These are phyloP conservation scores for Pyronema domesticum DNA, from an alignment of 495 filamentous ascomycete genomes.

Conservation along the genomic window DNA sequence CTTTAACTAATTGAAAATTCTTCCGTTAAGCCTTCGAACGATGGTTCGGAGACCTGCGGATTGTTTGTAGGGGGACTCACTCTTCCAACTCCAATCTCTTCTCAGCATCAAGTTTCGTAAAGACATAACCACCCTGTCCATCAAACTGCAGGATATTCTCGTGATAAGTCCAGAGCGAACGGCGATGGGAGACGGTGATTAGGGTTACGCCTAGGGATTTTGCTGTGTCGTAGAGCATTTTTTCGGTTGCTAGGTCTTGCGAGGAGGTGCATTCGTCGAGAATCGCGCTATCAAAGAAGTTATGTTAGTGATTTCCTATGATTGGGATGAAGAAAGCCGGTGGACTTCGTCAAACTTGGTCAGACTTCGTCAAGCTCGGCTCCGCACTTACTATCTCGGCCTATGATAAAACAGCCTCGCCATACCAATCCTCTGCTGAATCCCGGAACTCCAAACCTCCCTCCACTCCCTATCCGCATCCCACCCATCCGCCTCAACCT, in stretches of 20 bases:
- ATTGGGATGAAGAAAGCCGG: no score
- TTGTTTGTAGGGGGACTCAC: conserved; percentile 30
- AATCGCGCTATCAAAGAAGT: conserved; percentile 67
- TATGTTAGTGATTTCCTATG: no score
- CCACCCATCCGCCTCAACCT: conserved; percentile 58
- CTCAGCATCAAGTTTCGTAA: conserved; percentile 81
- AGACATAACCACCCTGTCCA: conserved; percentile 78
- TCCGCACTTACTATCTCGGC: conserved; percentile 49
- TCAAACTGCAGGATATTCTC: conserved; percentile 88
- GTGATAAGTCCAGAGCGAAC: conserved; percentile 94
- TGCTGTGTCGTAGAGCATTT: conserved; percentile 90
- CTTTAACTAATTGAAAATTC: no score
- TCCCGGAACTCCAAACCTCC: conserved; percentile 69
- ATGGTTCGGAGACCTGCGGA: background rate
- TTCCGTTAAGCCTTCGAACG: no score
- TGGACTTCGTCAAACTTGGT: no score
- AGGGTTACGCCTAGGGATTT: conserved; percentile 80
- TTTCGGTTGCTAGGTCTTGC: conserved; percentile 84
- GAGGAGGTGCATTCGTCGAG: conserved; percentile 90
- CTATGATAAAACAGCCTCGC: conserved; percentile 88
- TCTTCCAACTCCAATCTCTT: conserved; percentile 72
- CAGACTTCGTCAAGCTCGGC: no score
- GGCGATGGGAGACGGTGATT: conserved; percentile 84
- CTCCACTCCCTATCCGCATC: conserved; percentile 95
- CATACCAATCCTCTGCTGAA: conserved; percentile 97